phyloP scores from a whole-genome alignment of 2,329 filamentous ascomycete genomes.

The Fragosphaeria purpurea region DNA sequence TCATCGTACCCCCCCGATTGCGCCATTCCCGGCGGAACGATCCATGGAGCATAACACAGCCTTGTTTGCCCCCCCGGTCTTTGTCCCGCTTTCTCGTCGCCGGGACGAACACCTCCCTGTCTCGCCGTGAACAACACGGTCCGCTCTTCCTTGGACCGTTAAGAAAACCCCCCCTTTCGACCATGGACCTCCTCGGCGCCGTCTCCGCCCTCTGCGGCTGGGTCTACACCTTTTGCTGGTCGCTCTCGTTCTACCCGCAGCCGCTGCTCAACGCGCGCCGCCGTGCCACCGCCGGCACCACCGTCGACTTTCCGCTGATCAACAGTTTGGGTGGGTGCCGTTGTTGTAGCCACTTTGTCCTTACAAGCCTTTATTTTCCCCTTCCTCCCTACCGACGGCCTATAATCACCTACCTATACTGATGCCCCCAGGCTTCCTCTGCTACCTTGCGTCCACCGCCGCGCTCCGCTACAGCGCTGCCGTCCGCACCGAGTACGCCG shows the following conservation, averaged over 20 bases:
- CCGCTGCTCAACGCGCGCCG: slow-evolving; percentile 68
- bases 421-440: slow-evolving; percentile 48
- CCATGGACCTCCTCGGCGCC: slow-evolving; percentile 30
- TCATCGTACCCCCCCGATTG: no score
- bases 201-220: slow-evolving; percentile 58
- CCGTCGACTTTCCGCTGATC: slow-evolving; percentile 76
- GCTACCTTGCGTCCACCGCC: slow-evolving; percentile 65
- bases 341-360: no score
- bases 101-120: no score
- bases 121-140: background rate
- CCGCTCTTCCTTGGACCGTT: no score
- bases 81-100: no score
- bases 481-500: slow-evolving; percentile 74
- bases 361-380: no score
- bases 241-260: slow-evolving; percentile 86
- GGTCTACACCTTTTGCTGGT: slow-evolving; percentile 72
- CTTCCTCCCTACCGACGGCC: no score
- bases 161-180: no score
- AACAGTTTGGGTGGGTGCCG: slow-evolving; percentile 48
- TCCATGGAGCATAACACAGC: no score
- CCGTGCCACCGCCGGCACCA: slow-evolving; percentile 69
- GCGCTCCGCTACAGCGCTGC: slow-evolving; percentile 69
- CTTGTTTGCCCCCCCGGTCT: background rate
- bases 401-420: no score
- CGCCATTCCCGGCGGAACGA: no score